Evolutionary conservation across 2,329 filamentous ascomycete genomes (phyloP).

Genomic region (Dactylellina parvicollis): DNA sequence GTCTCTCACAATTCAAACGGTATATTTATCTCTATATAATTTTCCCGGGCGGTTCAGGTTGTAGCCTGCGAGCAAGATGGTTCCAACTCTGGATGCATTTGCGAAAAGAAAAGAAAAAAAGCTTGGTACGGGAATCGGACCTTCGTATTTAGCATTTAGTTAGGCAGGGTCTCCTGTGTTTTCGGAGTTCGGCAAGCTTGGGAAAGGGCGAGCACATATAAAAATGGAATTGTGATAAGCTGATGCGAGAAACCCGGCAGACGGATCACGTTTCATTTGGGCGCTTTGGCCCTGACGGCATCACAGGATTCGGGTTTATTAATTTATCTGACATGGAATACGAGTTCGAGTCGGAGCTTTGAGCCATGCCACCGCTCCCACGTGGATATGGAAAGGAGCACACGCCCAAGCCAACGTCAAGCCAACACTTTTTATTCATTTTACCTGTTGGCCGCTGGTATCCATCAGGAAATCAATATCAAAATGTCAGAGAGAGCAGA

Average conservation of each 20-base stretch:
- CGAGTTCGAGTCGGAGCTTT: background rate
- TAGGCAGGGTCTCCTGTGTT: conserved; percentile 9
- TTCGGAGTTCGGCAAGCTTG: conserved; percentile 40
- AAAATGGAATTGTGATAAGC: background rate
- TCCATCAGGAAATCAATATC: too few relatives aligned
- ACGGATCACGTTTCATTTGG: background rate
- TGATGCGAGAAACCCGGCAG: background rate
- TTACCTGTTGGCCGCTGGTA: too few relatives aligned
- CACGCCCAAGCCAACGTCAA: conserved; percentile 25
- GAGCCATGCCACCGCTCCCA: background rate
- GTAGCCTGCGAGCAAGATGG: too few relatives aligned
- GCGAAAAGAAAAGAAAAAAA: conserved; percentile 5
- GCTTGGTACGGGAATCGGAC: background rate
- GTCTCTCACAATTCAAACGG: background rate
- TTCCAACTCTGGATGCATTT: background rate
- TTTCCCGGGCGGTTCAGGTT: background rate
- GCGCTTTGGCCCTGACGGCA: conserved; percentile 8
- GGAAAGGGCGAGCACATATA: conserved; percentile 11
- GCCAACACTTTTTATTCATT: conserved; percentile 48
- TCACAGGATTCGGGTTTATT: conserved; percentile 4
- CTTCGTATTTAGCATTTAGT: background rate
- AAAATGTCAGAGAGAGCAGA: too few relatives aligned
- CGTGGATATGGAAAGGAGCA: too few relatives aligned
- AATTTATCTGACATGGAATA: background rate
- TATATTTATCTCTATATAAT: background rate